phyloP scores from a whole-genome alignment of 106 monocot genomes.

The Dendrobium huoshanense region DNA sequence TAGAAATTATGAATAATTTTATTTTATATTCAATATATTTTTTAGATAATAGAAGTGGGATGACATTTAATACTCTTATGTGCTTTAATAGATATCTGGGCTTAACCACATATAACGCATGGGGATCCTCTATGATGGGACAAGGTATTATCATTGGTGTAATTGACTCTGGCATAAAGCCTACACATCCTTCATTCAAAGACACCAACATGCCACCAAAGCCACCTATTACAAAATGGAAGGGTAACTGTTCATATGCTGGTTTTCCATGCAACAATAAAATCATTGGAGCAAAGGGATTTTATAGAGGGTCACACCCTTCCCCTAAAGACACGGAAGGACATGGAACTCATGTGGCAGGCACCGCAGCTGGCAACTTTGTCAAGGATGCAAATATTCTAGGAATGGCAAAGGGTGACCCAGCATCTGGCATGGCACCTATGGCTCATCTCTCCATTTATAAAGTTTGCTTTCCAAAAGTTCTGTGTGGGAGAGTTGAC shows the following conservation, averaged over 20 bases:
- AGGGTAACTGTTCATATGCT: constrained; percentile 6
- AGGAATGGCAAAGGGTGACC: background rate
- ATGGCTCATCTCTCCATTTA: constrained; percentile 11
- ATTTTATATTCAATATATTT: too few species aligned
- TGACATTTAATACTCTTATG: too few species aligned
- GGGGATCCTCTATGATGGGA: background rate
- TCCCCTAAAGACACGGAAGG: background rate
- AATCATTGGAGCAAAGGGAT: constrained; percentile 12
- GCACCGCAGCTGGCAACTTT: too few species aligned
- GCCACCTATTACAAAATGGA: constrained; percentile 6
- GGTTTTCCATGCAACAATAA: constrained; percentile 13
- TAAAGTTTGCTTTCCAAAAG: too few species aligned
- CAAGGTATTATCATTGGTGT: background rate
- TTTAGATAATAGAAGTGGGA: too few species aligned
- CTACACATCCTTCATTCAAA: constrained; percentile 17
- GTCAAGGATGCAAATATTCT: too few species aligned
- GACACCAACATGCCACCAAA: constrained; percentile 10
- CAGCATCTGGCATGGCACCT: background rate
- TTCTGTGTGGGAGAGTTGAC: background rate
- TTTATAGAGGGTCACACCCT: background rate
- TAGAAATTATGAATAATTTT: too few species aligned
- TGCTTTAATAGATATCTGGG: background rate
- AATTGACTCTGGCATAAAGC: background rate
- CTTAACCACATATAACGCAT: background rate
- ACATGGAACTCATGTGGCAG: constrained; percentile 3